Conservation (phyloP, 768 basidiomycete genomes). For the Dioszegia crocea region DNA sequence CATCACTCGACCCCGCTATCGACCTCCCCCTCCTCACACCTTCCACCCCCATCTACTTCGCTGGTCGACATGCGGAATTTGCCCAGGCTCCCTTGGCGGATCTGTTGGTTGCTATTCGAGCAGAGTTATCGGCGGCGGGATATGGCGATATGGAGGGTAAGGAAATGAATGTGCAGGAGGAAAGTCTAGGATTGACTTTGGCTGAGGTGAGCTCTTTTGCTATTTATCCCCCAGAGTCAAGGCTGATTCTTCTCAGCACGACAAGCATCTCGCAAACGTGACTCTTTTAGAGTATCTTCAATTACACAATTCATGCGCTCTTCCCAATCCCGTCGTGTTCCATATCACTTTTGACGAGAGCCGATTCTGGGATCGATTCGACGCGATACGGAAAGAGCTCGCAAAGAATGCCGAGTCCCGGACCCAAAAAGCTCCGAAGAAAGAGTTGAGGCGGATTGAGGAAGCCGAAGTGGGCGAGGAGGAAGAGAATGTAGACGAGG, state of each 20-base stretch:
- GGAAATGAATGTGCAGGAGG: constrained; percentile 32
- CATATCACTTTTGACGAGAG: constrained; percentile 28
- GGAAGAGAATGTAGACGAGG: not conserved
- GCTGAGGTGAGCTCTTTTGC: constrained; percentile 29
- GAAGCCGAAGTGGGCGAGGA: constrained; percentile 61
- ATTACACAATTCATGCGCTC: constrained; percentile 25
- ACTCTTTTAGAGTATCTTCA: constrained; percentile 52
- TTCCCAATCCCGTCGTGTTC: constrained; percentile 23
- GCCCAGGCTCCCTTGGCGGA: constrained; percentile 54
- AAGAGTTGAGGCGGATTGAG: constrained; percentile 77
- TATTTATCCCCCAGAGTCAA: not conserved
- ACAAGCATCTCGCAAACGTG: constrained; percentile 28
- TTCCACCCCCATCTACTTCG: constrained; percentile 38
- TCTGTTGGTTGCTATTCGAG: constrained; percentile 24
- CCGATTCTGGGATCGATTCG: constrained; percentile 21
- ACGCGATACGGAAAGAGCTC: constrained; percentile 27
- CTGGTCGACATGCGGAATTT: constrained; percentile 27
- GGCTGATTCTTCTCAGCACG: constrained; percentile 22
- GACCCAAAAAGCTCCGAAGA: constrained; percentile 68
- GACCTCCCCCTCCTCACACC: constrained; percentile 7
- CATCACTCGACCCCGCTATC: not conserved
- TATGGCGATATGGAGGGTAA: constrained; percentile 7
- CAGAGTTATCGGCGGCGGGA: constrained; percentile 19
- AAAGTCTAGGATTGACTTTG: constrained; percentile 37
- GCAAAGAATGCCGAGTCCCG: constrained; percentile 64